phyloP scores from a whole-genome alignment of 2,329 filamentous ascomycete species.

The Fusarium sp. region DNA sequence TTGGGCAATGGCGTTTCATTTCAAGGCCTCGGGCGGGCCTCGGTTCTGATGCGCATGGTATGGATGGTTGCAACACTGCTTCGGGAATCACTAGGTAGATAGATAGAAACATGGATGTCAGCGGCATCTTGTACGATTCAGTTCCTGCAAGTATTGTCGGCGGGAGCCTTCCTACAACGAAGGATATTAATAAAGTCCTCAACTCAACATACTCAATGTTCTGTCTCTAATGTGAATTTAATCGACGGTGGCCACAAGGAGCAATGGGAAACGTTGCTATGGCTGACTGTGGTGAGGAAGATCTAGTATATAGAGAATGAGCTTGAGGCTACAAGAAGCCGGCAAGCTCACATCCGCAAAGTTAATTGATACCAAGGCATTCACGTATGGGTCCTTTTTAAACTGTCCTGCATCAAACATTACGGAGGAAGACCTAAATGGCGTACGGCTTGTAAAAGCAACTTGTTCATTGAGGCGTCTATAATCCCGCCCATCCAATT shows the following conservation, averaged over 20 bases:
- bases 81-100: conserved; percentile 31
- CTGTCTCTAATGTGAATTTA: background rate
- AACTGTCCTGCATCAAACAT: background rate
- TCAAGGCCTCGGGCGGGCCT: conserved; percentile 9
- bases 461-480: conserved; percentile 41
- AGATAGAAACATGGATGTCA: conserved; percentile 22
- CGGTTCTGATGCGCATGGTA: conserved; percentile 7
- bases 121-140: background rate
- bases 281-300: background rate
- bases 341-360: background rate
- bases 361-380: background rate
- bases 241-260: background rate
- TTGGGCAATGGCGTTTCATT: conserved; percentile 36
- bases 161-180: background rate
- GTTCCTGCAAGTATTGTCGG: background rate
- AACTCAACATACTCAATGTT: background rate
- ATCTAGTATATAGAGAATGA: background rate
- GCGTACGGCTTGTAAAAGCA: conserved; percentile 15
- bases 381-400: background rate
- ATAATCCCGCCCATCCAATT: conserved; percentile 40
- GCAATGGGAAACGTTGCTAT: background rate
- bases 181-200: background rate
- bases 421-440: background rate
- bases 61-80: conserved; percentile 7
- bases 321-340: background rate